Evolutionary conservation across 2,329 filamentous ascomycete genomes (phyloP).

Genomic region (Cyphellophora attinorum): DNA sequence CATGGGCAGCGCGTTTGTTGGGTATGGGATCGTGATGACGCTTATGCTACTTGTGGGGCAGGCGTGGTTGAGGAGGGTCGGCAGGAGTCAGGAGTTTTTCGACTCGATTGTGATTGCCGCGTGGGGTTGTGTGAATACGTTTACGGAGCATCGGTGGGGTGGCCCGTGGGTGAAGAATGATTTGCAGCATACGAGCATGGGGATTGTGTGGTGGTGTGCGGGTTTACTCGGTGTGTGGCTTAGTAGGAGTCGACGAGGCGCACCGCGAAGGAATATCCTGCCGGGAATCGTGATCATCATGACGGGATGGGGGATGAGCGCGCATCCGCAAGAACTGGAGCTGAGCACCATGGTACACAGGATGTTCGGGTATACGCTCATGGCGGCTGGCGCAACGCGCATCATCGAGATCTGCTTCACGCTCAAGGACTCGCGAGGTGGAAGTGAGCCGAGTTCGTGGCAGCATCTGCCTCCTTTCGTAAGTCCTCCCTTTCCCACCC

Average conservation of each 20-base stretch:
- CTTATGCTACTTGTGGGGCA: constrained; percentile 84
- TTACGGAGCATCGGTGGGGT: constrained; percentile 95
- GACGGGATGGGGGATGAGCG: constrained; percentile 92
- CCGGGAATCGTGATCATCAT: constrained; percentile 84
- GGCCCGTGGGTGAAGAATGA: constrained; percentile 83
- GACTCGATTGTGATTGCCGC: constrained; percentile 83
- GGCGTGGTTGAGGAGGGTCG: constrained; percentile 69
- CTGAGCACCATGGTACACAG: constrained; percentile 80
- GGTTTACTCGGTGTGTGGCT: constrained; percentile 89
- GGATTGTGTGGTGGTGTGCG: constrained; percentile 96
- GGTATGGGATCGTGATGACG: constrained; percentile 78
- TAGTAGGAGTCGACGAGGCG: constrained; percentile 70
- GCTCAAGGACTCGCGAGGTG: constrained; percentile 62
- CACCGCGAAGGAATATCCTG: constrained; percentile 84
- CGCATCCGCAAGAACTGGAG: constrained; percentile 74
- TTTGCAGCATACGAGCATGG: constrained; percentile 98
- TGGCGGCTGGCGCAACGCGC: constrained; percentile 74
- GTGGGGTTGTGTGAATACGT: constrained; percentile 97
- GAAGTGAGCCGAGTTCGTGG: constrained; percentile 61
- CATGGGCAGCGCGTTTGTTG: constrained; percentile 96
- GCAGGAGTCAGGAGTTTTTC: constrained; percentile 92
- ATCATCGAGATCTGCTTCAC: constrained; percentile 91
- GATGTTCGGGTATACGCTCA: constrained; percentile 89
- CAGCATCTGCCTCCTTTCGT: constrained; percentile 63
- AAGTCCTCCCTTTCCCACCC: constrained; percentile 30